A percentile compares a stretch with the other conserved stretches of the same genome.
These are phyloP conservation scores for Ceratocystis lukuohia DNA, from an alignment of 2,329 filamentous ascomycete genomes.

Conservation along the genomic window DNA sequence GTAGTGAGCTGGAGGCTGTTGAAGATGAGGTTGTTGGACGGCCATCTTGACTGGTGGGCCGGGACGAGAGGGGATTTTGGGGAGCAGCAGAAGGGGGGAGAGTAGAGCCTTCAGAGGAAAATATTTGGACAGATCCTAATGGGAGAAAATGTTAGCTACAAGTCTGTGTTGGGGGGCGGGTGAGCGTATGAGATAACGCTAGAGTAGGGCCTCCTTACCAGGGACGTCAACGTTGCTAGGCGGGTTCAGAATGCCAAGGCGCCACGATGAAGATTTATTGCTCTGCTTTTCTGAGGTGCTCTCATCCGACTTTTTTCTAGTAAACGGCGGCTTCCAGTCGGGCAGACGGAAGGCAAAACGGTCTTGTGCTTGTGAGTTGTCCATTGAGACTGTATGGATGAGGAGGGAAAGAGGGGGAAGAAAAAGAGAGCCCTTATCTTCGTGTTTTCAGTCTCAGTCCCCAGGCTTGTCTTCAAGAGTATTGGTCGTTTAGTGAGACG, in stretches of 20 bases:
- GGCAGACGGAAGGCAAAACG: neutral
- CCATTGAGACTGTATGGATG: neutral
- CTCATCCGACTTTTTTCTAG: neutral
- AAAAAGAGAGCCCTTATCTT: neutral
- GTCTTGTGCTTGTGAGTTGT: neutral
- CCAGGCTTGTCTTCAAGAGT: neutral
- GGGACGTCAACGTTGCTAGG: constrained; percentile 73
- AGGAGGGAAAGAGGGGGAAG: neutral
- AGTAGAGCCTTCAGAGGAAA: constrained; percentile 43
- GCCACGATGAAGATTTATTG: constrained; percentile 29
- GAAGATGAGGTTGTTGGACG: constrained; percentile 16
- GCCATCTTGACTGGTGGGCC: constrained; percentile 17
- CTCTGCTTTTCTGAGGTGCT: neutral
- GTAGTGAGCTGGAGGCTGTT: constrained; percentile 18
- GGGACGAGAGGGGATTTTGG: constrained; percentile 15
- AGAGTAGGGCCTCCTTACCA: constrained; percentile 38
- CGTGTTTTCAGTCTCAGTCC: neutral
- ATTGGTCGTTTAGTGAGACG: neutral
- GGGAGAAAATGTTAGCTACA: neutral
- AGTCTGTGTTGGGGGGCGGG: neutral
- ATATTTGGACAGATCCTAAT: constrained; percentile 44
- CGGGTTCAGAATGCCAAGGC: constrained; percentile 73
- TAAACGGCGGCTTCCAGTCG: constrained; percentile 1
- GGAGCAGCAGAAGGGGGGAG: constrained; percentile 26
- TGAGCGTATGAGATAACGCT: neutral